phyloP scores from a whole-genome alignment of 441 rosid genomes.

The Manihot esculenta region DNA sequence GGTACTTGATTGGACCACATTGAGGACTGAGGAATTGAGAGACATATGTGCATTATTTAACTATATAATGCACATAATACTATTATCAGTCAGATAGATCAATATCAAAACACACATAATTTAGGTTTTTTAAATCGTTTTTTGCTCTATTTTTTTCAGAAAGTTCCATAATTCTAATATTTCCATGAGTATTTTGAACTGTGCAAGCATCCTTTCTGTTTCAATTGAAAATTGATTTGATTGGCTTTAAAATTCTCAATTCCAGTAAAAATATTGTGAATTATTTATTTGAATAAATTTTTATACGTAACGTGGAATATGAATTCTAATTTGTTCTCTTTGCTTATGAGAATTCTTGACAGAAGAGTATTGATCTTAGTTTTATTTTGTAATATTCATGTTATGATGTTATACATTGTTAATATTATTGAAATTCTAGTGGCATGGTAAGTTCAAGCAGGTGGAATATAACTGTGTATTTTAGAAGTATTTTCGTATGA shows the following conservation, averaged over 20 bases:
- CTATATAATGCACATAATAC: background rate
- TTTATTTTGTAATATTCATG: background rate
- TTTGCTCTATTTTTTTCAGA: background rate
- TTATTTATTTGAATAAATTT: background rate
- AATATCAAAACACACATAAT: background rate
- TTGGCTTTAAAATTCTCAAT: background rate
- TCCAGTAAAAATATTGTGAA: background rate
- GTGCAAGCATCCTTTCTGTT: background rate
- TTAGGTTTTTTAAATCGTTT: background rate
- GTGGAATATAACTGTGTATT: background rate
- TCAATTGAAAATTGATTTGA: background rate
- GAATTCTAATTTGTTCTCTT: background rate
- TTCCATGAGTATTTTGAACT: background rate
- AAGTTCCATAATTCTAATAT: background rate
- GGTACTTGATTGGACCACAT: background rate
- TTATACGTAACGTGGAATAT: background rate
- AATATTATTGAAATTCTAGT: background rate
- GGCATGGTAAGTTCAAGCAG: background rate
- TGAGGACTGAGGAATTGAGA: background rate
- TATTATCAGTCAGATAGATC: background rate
- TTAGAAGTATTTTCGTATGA: background rate
- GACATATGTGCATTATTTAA: too few species aligned
- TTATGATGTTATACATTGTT: background rate
- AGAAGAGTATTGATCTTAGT: background rate
- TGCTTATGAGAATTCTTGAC: background rate